Evolutionary conservation across 164 flowering plant genomes (phyloP).

Genomic region (Buxus sempervirens): DNA sequence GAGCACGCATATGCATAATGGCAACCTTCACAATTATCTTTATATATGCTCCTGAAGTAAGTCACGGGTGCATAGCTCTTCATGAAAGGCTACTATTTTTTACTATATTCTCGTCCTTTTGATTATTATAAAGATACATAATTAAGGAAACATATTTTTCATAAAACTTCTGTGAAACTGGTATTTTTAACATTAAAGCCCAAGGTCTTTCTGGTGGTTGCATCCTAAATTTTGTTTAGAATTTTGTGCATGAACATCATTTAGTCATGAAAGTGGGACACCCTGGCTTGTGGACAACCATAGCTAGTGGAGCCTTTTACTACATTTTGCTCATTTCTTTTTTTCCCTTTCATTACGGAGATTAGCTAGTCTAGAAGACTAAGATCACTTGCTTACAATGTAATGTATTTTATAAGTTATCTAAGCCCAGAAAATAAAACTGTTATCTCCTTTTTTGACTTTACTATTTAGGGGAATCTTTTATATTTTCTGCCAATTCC

Average conservation of each 20-base stretch:
- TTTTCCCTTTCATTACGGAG: neutral
- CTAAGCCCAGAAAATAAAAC: neutral
- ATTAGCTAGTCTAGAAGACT: neutral
- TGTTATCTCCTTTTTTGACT: neutral
- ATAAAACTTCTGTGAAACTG: too few relatives aligned
- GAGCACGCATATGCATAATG: slow-evolving; percentile 75
- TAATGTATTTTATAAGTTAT: too few relatives aligned
- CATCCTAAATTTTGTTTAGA: too few relatives aligned
- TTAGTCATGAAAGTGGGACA: neutral
- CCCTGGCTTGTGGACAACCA: too few relatives aligned
- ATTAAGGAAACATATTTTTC: neutral
- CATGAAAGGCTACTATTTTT: neutral
- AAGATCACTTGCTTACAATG: neutral
- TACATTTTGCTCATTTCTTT: too few relatives aligned
- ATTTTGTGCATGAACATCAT: neutral
- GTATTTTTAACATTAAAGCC: too few relatives aligned
- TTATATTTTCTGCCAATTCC: neutral
- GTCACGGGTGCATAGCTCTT: neutral
- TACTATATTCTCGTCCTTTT: neutral
- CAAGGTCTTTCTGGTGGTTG: too few relatives aligned
- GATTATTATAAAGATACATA: neutral
- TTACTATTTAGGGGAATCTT: too few relatives aligned
- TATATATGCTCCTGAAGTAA: slow-evolving; percentile 91
- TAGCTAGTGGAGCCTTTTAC: too few relatives aligned
- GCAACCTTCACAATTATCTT: slow-evolving; percentile 55